These are phyloP conservation scores for Diaporthe ampelina DNA, from an alignment of 2,329 filamentous ascomycete genomes.

Conservation along the genomic window DNA sequence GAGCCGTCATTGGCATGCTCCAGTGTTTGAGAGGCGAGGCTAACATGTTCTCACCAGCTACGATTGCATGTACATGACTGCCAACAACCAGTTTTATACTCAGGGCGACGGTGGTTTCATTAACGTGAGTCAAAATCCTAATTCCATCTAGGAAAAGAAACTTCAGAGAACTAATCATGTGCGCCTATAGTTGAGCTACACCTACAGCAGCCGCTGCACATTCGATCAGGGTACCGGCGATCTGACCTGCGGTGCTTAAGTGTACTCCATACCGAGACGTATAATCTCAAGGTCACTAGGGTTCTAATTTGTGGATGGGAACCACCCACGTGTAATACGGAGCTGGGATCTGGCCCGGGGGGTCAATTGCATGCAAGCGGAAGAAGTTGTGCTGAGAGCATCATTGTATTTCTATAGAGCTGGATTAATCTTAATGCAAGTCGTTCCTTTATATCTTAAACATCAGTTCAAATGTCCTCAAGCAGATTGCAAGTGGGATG, in stretches of 20 bases:
- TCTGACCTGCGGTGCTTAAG: slow-evolving; percentile 20
- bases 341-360: background rate
- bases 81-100: slow-evolving; percentile 40
- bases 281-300: no score
- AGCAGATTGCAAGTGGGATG: no score
- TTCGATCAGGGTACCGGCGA: background rate
- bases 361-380: background rate
- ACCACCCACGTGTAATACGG: background rate
- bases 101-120: slow-evolving; percentile 42
- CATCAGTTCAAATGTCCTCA: no score
- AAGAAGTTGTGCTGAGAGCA: background rate
- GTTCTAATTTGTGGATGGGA: background rate
- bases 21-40: background rate
- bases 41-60: slow-evolving; percentile 25
- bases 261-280: no score
- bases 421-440: background rate
- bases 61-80: slow-evolving; percentile 43
- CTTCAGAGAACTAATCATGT: background rate
- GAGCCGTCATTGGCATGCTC: background rate
- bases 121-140: slow-evolving; percentile 41
- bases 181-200: slow-evolving; percentile 3
- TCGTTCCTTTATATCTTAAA: no score
- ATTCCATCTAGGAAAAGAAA: background rate
- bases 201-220: slow-evolving; percentile 10
- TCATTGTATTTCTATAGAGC: background rate